A percentile compares a stretch with the other conserved stretches of the same genome.
phyloP scores from a whole-genome alignment of 805 yeast species.

The Starmerella khaoyaiensis region DNA sequence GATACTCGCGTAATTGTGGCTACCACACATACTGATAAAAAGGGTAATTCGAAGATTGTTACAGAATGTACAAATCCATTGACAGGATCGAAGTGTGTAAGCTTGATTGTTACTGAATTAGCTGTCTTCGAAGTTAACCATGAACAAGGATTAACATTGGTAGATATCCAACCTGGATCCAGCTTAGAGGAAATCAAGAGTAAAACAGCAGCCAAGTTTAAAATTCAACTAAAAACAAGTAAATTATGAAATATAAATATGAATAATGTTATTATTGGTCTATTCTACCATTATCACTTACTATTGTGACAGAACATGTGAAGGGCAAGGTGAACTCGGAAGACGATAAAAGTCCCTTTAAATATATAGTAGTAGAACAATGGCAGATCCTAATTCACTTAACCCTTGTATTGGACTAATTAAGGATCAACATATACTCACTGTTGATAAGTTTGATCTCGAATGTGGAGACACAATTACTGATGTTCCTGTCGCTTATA shows the following conservation, averaged over 20 bases:
- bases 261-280: too few species aligned
- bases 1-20: conserved; percentile 36
- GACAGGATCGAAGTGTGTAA: conserved; percentile 36
- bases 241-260: neutral
- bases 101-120: conserved; percentile 35
- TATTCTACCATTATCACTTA: too few species aligned
- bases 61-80: conserved; percentile 35
- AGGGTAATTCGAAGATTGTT: conserved; percentile 37
- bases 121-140: conserved; percentile 38
- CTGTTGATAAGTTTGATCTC: conserved; percentile 56
- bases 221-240: conserved; percentile 20
- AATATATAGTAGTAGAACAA: too few species aligned
- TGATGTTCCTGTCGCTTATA: conserved; percentile 84
- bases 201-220: conserved; percentile 34
- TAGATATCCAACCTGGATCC: conserved; percentile 34
- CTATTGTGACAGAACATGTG: too few species aligned
- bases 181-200: conserved; percentile 31
- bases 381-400: conserved; percentile 22
- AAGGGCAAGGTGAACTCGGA: too few species aligned
- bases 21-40: conserved; percentile 38
- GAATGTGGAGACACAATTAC: conserved; percentile 55
- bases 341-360: too few species aligned
- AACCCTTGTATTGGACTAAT: conserved; percentile 66
- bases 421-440: conserved; percentile 61
- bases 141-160: conserved; percentile 30